These are phyloP conservation scores for Teratosphaeria viscida DNA, from an alignment of 2,329 filamentous ascomycete genomes.

Conservation along the genomic window DNA sequence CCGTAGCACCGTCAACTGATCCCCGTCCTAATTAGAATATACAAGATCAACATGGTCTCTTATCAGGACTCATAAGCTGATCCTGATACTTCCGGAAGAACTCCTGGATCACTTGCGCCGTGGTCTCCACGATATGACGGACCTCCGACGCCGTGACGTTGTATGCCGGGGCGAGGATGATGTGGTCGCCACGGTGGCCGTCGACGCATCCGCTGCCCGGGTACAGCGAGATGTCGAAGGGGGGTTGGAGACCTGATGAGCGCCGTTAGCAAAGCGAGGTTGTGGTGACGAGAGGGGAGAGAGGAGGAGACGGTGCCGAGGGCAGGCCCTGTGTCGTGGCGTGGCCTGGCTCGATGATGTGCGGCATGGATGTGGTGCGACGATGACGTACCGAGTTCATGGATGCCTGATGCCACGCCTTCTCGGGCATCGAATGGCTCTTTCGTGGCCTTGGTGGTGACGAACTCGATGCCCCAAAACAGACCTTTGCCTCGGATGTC, in stretches of 20 bases:
- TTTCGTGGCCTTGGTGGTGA: constrained; percentile 44
- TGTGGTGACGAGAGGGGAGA: background rate
- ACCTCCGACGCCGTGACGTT: constrained; percentile 50
- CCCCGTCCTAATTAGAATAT: background rate
- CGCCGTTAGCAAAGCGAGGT: background rate
- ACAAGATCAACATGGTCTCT: background rate
- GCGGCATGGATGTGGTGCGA: background rate
- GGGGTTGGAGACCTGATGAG: constrained; percentile 28
- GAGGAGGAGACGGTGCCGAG: background rate
- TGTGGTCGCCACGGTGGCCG: constrained; percentile 52
- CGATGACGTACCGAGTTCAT: constrained; percentile 37
- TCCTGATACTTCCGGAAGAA: constrained; percentile 25
- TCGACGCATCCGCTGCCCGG: constrained; percentile 53
- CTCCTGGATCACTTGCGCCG: constrained; percentile 43
- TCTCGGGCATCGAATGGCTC: constrained; percentile 40
- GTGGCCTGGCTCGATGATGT: background rate
- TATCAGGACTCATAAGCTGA: background rate
- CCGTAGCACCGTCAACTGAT: background rate
- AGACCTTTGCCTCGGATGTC: constrained; percentile 51
- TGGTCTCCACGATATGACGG: constrained; percentile 42
- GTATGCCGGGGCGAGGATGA: constrained; percentile 60
- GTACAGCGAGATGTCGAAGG: constrained; percentile 50
- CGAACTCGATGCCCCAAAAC: constrained; percentile 52
- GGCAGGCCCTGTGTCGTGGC: background rate
- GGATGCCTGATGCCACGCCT: constrained; percentile 39